phyloP scores from a whole-genome alignment of 441 rosid genomes.

The Gossypium davidsonii region DNA sequence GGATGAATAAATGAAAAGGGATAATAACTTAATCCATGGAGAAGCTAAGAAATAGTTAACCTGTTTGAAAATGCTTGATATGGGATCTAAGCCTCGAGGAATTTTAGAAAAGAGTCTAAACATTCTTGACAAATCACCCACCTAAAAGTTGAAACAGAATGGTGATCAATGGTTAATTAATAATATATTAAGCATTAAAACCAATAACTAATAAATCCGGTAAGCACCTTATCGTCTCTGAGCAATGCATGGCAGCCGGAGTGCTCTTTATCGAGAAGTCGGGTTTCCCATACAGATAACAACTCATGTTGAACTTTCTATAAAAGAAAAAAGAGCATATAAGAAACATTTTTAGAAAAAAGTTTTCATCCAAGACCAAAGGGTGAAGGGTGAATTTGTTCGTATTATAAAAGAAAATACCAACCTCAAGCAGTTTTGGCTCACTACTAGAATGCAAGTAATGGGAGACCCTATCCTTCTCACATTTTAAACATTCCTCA shows the following conservation, averaged over 20 bases:
- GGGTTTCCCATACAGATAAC: slow-evolving; percentile 33
- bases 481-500: slow-evolving; percentile 39
- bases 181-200: slow-evolving; percentile 9
- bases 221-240: slow-evolving; percentile 30
- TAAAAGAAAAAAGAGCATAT: neutral
- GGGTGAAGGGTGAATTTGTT: neutral
- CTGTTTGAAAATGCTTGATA: slow-evolving; percentile 39
- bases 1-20: neutral
- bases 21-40: neutral
- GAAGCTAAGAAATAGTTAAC: slow-evolving; percentile 8
- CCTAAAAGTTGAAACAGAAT: slow-evolving; percentile 19
- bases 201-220: neutral
- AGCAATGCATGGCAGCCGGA: slow-evolving; percentile 48
- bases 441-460: slow-evolving; percentile 41
- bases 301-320: slow-evolving; percentile 40
- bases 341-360: neutral
- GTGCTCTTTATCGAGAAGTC: slow-evolving; percentile 42
- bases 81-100: slow-evolving; percentile 36
- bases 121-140: slow-evolving; percentile 45
- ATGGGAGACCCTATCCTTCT: slow-evolving; percentile 40
- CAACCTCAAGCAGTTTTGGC: slow-evolving; percentile 40
- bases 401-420: slow-evolving; percentile 8
- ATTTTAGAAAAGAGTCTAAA: slow-evolving; percentile 37
- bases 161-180: neutral
- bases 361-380: neutral